Base-by-base conservation (phyloP, 1,284 basidiomycete species). In the Porogramme epimiltina region DNA sequence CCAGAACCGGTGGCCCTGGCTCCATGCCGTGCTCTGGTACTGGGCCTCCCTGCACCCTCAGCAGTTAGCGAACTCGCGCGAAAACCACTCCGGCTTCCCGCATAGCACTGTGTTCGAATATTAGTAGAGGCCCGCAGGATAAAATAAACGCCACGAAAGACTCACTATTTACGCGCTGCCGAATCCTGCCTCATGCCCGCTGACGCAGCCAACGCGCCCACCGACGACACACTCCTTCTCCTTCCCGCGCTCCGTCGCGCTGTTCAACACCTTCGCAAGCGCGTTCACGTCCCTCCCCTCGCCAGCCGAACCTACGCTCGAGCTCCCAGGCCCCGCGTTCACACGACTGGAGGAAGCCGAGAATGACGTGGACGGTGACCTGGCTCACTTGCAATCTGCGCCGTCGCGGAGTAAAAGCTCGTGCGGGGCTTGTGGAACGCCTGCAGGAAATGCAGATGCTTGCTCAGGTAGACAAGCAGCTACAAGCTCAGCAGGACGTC, bases 11-110 rank as follows among this genome's bases (percentile, higher is more conserved):
- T 99, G 96, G 0, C 97, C 96, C 65, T 95, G 94, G 59, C 90
- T 91, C 97, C 95, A 99, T 1, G 95, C 95, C 33, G 89, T 93
- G 65, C 91, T 94, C 75, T 99, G 96, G 70, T 99, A 99, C 71
- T 99, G 99, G 10, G 96, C 96, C 73, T 98, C 98, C 61, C 95
- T 76, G 74, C 97, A 99, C 56, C 95, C 77, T 48, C 97, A 73
- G 66, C 96, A 99, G 69, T 99, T 99, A 18, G 96, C 95, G 73
- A 99, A 99, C 71, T 99, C 94, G 28, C 95, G 82, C 4, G 96
- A 93, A 63, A 86, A 93, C 20, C 81, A 77, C 71, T 99, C 96
- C 97, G 96, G 98, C 61, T 85, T 84, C 0, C 96, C 96, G 64
- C 97, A 99, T 42, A 91, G 80, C 93, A 97, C 88, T 90, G n/a